Base-by-base conservation (phyloP, 2,329 filamentous ascomycete species). In the Triangularia setosa region DNA sequence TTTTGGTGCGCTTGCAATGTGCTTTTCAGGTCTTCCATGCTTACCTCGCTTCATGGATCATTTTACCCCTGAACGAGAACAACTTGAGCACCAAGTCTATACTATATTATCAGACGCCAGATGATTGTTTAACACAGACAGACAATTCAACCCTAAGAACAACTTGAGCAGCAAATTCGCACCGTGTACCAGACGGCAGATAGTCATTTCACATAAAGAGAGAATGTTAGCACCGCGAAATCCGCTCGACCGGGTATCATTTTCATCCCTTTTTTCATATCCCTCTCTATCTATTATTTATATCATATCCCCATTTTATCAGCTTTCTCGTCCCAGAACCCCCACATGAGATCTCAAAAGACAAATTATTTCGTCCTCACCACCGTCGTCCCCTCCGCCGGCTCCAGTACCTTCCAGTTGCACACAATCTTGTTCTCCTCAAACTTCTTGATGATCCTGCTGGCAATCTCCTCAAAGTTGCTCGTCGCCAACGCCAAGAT, bases 401-500 rank as follows among this genome's bases (percentile, higher is more conserved):
- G 93, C 78, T 96, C 91, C 53, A 99, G 81, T 48, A 98, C 78
- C 77, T 90, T 90, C 93, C 93, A 98, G 69, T 88, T 82, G 78
- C 93, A 98, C 27, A 84, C 83, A 71, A 98, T 92, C 69, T 85
- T 81, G 76, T 92, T 85, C 72, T 84, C 78, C 71, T 86, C 84
- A 79, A 98, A 93, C 72, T 87, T 85, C 33, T 81, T 79, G 66
- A 97, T 87, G 71, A 96, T 92, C 73, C 87, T 86, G 59, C 87
- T 79, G 2, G 95, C 94, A 71, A 99, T 98, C 64, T 87, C 83
- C 65, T 93, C 89, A 75, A 97, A 98, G 79, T 96, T 91, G 70
- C 89, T 84, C 1, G 94, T 97, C 1, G 95, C 95, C 48, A 99
- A 84, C 3, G 94, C 95, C 54, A 99, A 82, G 68, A 99, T 97